Base-by-base conservation (phyloP, 2,329 filamentous ascomycete genomes). In the Fusarium continuum region DNA sequence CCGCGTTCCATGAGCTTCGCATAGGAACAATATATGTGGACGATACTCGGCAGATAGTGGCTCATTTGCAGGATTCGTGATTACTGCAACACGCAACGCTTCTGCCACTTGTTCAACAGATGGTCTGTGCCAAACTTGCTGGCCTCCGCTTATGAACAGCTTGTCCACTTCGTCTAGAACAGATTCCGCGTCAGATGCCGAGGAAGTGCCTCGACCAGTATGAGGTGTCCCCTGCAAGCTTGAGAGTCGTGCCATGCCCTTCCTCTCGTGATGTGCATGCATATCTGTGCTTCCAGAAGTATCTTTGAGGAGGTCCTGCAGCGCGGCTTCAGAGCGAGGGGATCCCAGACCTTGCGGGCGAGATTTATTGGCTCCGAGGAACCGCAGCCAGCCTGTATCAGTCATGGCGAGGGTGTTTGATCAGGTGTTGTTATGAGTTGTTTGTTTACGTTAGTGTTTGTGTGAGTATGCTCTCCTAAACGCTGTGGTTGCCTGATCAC, bases 71-170 rank as follows among this genome's bases (percentile, higher is more conserved):
- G 72, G 67, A 39, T 70, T 74, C 19, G 73, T 74, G 76, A 82
- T 80, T 65, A 82, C 72, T 8, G 64, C 69, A 6, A 76, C 74
- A 36, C 78, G 76, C n/a, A 83, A 69, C 1, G 76, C 67, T 55
- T 82, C 80, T 14, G 78, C 74, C 71, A 83, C 77, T 64, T 80
- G 78, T 34, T 78, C 70, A 29, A 81, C 47, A 8, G 75, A 78
- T 7, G 80, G 80, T n/a, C 75, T 78, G 44, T 79, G 74, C 72
- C 76, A 77, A 4, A 70, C 57, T 17, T 65, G 44, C 14, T 75
- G 70, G 8, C 34, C 49, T 39, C 44, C 61, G 10, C 45, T 63
- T 40, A 57, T 45, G 39, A 69, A 56, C 8, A 61, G 19, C 23
- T 55, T 62, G 34, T 69, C 65, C 19, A 45, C 51, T 22, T 55